phyloP scores from a whole-genome alignment of 1,284 basidiomycete species.

The Sanghuangporus sanghuang region DNA sequence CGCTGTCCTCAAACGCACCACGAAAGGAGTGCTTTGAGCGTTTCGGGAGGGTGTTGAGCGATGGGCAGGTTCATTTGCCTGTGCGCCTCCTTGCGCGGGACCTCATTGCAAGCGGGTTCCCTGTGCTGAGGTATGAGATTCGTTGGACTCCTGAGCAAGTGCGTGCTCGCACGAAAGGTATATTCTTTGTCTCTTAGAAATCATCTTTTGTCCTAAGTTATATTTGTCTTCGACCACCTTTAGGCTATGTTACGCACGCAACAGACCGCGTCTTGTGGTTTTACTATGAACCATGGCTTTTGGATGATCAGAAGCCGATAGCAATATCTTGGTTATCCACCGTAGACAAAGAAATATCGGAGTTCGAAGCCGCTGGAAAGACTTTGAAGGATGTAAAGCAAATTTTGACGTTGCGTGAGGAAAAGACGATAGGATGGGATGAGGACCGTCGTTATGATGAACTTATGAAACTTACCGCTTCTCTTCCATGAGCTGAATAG shows the following conservation, averaged over 20 bases:
- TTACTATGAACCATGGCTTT: slow-evolving; percentile 33
- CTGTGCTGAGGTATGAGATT: slow-evolving; percentile 64
- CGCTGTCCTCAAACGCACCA: slow-evolving; percentile 31
- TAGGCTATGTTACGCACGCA: slow-evolving; percentile 67
- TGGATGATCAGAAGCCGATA: slow-evolving; percentile 36
- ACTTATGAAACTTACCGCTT: slow-evolving; percentile 31
- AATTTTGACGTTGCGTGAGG: slow-evolving; percentile 45
- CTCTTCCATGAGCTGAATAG: slow-evolving; percentile 21
- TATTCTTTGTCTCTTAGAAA: slow-evolving; percentile 15
- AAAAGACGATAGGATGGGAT: slow-evolving; percentile 49
- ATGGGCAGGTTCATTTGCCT: slow-evolving; percentile 68
- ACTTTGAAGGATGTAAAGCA: slow-evolving; percentile 30
- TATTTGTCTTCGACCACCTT: slow-evolving; percentile 2
- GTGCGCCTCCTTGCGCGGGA: slow-evolving; percentile 59
- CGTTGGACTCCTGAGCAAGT: slow-evolving; percentile 60
- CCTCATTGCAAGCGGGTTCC: slow-evolving; percentile 48
- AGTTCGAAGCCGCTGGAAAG: slow-evolving; percentile 31
- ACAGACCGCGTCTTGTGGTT: slow-evolving; percentile 52
- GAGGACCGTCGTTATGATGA: slow-evolving; percentile 46
- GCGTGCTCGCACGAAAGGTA: slow-evolving; percentile 41
- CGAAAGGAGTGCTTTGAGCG: slow-evolving; percentile 38
- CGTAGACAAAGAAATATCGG: slow-evolving; percentile 37
- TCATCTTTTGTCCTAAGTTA: background rate
- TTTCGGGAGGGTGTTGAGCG: slow-evolving; percentile 59
- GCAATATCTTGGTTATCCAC: slow-evolving; percentile 48